phyloP scores from a whole-genome alignment of 179 eudicot genomes.

The Drosera spatulata region DNA sequence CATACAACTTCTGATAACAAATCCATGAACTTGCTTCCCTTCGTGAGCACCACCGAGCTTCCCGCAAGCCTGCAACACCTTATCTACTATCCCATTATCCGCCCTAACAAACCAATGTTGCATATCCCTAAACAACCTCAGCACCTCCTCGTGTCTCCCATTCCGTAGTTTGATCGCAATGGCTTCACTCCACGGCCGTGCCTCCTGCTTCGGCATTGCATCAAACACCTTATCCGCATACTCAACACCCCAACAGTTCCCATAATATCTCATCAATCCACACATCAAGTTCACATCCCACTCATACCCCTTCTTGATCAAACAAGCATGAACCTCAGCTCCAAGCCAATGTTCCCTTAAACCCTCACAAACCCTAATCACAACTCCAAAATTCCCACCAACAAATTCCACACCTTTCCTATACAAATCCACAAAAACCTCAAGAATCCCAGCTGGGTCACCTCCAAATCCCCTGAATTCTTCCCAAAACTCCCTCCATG shows the following conservation, averaged over 20 bases:
- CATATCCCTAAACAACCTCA: slow-evolving; percentile 30
- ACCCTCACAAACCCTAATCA: slow-evolving; percentile 43
- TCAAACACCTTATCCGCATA: slow-evolving; percentile 26
- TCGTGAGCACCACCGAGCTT: slow-evolving; percentile 28
- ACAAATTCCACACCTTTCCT: slow-evolving; percentile 43
- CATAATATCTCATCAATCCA: slow-evolving; percentile 56
- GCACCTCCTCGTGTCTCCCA: slow-evolving; percentile 20
- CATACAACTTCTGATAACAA: slow-evolving; percentile 23
- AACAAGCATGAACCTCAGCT: slow-evolving; percentile 36
- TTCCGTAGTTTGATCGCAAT: slow-evolving; percentile 31
- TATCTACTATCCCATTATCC: slow-evolving; percentile 30
- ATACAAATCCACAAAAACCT: slow-evolving; percentile 35
- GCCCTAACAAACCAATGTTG: slow-evolving; percentile 34
- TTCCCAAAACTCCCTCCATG: slow-evolving; percentile 38
- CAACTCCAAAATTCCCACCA: slow-evolving; percentile 18
- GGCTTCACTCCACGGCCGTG: slow-evolving; percentile 40
- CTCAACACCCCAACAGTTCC: slow-evolving; percentile 38
- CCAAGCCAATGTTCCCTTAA: slow-evolving; percentile 36
- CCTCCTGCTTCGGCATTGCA: slow-evolving; percentile 27
- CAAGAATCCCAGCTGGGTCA: slow-evolving; percentile 44
- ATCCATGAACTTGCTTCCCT: slow-evolving; percentile 58
- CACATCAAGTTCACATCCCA: slow-evolving; percentile 36
- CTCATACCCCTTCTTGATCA: slow-evolving; percentile 52
- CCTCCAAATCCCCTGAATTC: slow-evolving; percentile 43
- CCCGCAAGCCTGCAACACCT: slow-evolving; percentile 52